Evolutionary conservation across 805 yeast genomes (phyloP).

Genomic region (Spathaspora arborariae): DNA sequence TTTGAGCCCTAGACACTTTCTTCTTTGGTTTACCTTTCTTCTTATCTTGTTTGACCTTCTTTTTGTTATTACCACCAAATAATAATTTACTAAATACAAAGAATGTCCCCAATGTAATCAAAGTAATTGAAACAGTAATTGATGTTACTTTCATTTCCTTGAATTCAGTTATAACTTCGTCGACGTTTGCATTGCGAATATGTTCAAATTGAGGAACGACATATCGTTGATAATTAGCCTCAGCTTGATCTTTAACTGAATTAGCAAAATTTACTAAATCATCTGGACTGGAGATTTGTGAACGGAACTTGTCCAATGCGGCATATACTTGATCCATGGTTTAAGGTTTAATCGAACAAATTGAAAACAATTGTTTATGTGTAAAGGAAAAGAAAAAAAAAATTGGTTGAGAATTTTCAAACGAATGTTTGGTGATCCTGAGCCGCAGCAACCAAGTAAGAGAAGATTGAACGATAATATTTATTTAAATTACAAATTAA

Average conservation of each 20-base stretch:
- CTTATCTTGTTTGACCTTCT: slow-evolving; percentile 17
- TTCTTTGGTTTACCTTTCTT: slow-evolving; percentile 28
- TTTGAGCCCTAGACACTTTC: slow-evolving; percentile 37
- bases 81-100: slow-evolving; percentile 19
- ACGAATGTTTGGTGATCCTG: neutral
- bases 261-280: slow-evolving; percentile 10
- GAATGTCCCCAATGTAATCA: slow-evolving; percentile 27
- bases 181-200: neutral
- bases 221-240: slow-evolving; percentile 10
- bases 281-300: slow-evolving; percentile 7
- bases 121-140: slow-evolving; percentile 29
- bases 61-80: slow-evolving; percentile 10
- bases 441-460: neutral
- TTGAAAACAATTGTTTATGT: neutral
- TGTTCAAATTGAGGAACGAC: slow-evolving; percentile 11
- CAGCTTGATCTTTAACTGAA: slow-evolving; percentile 5
- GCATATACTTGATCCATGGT: slow-evolving; percentile 10
- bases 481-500: slow-evolving; percentile 5
- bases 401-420: neutral
- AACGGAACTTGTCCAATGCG: slow-evolving; percentile 8
- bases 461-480: neutral
- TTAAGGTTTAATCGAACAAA: neutral
- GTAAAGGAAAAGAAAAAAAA: neutral
- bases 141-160: slow-evolving; percentile 26
- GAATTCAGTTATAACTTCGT: slow-evolving; percentile 28